Conservation (phyloP, 495 filamentous ascomycete genomes). For the Podospora didyma region DNA sequence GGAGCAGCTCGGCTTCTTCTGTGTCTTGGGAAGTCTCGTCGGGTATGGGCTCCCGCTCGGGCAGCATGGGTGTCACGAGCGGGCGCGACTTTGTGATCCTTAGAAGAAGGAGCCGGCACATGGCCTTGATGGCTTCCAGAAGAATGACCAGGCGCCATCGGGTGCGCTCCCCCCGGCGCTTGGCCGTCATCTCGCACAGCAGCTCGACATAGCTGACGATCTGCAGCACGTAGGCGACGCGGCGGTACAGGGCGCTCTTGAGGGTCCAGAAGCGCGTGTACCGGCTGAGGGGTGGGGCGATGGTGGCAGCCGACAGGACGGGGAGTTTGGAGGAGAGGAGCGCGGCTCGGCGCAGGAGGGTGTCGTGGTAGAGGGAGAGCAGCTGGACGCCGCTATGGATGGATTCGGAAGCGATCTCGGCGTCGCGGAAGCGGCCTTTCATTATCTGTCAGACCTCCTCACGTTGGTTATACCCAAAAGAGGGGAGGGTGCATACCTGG, state of each 20-base stretch:
- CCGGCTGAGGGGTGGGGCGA: constrained; percentile 71
- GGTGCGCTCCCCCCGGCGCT: constrained; percentile 73
- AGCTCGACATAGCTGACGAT: constrained; percentile 92
- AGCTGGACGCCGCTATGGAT: constrained; percentile 85
- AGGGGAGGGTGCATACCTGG: constrained; percentile 55
- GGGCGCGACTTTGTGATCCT: constrained; percentile 79
- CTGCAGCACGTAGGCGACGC: constrained; percentile 74
- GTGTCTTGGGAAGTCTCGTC: constrained; percentile 49
- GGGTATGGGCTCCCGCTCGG: constrained; percentile 72
- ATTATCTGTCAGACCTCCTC: too few relatives aligned
- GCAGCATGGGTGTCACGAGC: constrained; percentile 77
- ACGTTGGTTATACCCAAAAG: too few relatives aligned
- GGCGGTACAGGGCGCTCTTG: constrained; percentile 69
- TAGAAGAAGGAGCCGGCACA: constrained; percentile 79
- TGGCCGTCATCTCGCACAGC: constrained; percentile 80
- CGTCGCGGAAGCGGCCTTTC: constrained; percentile 83
- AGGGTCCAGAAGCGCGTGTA: constrained; percentile 89
- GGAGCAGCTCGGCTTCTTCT: constrained; percentile 29
- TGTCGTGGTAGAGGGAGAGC: constrained; percentile 91
- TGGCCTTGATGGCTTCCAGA: constrained; percentile 80
- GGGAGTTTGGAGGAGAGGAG: constrained; percentile 42
- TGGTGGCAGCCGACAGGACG: constrained; percentile 36
- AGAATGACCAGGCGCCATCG: constrained; percentile 89
- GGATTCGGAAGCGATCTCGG: constrained; percentile 90
- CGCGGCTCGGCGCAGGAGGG: constrained; percentile 68